A percentile compares a stretch with the other conserved stretches of the same genome.
Evolutionary conservation across 192 early-diverging fungal genomes (phyloP).

Genomic region (Rhizophagus sp.): DNA sequence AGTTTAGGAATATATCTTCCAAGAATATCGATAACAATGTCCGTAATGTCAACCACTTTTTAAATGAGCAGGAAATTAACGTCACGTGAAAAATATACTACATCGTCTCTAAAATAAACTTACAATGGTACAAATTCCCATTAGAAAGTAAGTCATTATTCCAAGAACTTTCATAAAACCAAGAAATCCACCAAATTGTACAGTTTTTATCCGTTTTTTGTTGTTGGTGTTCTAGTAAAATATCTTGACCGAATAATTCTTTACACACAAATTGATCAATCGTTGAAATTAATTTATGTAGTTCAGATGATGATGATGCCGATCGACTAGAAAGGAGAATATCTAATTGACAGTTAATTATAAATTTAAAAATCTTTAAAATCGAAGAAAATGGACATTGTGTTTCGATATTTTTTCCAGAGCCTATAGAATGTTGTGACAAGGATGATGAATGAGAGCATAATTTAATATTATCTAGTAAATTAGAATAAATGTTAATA

Average conservation of each 20-base stretch:
- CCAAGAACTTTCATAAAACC: constrained; percentile 2
- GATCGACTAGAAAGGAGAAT: neutral
- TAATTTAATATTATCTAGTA: no score
- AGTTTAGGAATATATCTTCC: neutral
- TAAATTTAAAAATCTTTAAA: neutral
- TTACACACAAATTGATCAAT: neutral
- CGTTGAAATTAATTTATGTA: neutral
- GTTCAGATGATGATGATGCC: neutral
- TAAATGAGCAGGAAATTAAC: no score
- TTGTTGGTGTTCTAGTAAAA: constrained; percentile 4
- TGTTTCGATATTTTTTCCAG: no score
- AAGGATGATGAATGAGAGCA: no score
- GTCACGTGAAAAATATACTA: no score
- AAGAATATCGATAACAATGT: neutral
- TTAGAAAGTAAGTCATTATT: neutral
- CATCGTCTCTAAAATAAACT: neutral
- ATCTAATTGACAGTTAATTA: neutral
- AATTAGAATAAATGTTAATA: no score
- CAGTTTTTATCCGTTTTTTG: neutral
- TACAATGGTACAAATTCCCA: neutral
- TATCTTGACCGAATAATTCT: neutral
- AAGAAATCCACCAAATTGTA: constrained; percentile 11
- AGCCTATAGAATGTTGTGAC: no score
- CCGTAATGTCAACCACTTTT: no score
- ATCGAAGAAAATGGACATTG: neutral